Percentiles rank a stretch among this genome's conserved stretches.
Evolutionary conservation across 257 asterid genomes (phyloP).

Genomic region (Solanum tarapatanum): DNA sequence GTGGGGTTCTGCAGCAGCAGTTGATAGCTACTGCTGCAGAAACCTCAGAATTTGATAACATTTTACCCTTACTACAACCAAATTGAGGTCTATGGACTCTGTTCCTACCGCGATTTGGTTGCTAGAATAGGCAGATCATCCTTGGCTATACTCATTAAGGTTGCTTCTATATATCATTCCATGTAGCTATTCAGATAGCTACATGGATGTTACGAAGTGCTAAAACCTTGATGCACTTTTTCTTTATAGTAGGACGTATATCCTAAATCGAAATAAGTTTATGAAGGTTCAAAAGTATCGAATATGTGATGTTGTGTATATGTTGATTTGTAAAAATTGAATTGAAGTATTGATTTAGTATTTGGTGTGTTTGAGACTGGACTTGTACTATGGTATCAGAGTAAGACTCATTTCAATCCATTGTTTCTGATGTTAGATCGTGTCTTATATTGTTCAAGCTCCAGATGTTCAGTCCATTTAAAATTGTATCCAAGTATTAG

Average conservation of each 20-base stretch:
- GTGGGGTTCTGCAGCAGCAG: slow-evolving; percentile 27
- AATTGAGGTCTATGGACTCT: not conserved
- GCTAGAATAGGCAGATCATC: slow-evolving; percentile 49
- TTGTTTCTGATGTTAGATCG: not conserved
- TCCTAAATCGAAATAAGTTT: not conserved
- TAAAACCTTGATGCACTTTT: slow-evolving; percentile 11
- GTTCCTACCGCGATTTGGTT: slow-evolving; percentile 25
- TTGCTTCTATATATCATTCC: not conserved
- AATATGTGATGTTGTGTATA: not conserved
- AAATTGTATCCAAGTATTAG: not conserved
- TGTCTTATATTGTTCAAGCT: not conserved
- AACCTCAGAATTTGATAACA: slow-evolving; percentile 25
- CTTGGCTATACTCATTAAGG: slow-evolving; percentile 39
- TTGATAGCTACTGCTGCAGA: slow-evolving; percentile 20
- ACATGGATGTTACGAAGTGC: not conserved
- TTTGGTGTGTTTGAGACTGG: not conserved
- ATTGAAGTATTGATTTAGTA: not conserved
- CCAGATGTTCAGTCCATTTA: too few species aligned
- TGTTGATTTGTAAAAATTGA: not conserved
- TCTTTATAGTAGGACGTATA: not conserved
- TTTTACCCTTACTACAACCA: slow-evolving; percentile 12
- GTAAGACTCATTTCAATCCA: not conserved
- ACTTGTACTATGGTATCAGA: not conserved
- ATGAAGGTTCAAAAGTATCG: not conserved
- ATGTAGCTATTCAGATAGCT: not conserved